phyloP scores from a whole-genome alignment of 257 asterid species.

The Eucommia ulmoides region DNA sequence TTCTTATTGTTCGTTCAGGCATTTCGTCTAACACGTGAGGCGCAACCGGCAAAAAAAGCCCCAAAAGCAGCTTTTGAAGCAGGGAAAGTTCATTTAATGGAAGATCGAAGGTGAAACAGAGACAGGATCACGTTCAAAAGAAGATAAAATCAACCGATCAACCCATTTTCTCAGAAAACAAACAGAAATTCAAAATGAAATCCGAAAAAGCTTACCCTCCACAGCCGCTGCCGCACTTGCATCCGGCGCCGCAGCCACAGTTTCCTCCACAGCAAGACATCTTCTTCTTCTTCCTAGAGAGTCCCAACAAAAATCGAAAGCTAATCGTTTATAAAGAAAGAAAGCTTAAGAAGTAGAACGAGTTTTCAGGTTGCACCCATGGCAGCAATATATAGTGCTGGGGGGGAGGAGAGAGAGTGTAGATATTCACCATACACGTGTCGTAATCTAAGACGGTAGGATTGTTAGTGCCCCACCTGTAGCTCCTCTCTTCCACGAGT shows the following conservation, averaged over 20 bases:
- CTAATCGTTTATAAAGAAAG: background rate
- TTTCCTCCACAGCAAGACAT: background rate
- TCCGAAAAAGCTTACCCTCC: background rate
- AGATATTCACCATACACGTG: background rate
- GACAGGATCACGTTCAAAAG: too few relatives aligned
- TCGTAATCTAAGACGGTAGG: background rate
- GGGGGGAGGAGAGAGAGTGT: background rate
- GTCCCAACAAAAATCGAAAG: background rate
- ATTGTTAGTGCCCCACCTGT: too few relatives aligned
- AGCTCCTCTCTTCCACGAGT: too few relatives aligned
- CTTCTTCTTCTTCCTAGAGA: background rate
- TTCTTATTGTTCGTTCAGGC: too few relatives aligned
- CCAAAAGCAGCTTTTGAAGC: too few relatives aligned
- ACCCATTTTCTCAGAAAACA: background rate
- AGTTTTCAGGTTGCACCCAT: background rate
- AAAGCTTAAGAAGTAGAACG: background rate
- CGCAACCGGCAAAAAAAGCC: too few relatives aligned
- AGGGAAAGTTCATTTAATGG: too few relatives aligned
- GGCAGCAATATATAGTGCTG: background rate
- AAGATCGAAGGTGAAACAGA: too few relatives aligned
- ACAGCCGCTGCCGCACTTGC: conserved; percentile 4
- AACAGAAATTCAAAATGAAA: background rate
- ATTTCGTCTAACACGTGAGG: too few relatives aligned
- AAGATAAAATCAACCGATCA: background rate
- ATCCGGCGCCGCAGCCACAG: background rate